Conservation (phyloP, 192 early-diverging fungal genomes). For the Coemansia sp. region DNA sequence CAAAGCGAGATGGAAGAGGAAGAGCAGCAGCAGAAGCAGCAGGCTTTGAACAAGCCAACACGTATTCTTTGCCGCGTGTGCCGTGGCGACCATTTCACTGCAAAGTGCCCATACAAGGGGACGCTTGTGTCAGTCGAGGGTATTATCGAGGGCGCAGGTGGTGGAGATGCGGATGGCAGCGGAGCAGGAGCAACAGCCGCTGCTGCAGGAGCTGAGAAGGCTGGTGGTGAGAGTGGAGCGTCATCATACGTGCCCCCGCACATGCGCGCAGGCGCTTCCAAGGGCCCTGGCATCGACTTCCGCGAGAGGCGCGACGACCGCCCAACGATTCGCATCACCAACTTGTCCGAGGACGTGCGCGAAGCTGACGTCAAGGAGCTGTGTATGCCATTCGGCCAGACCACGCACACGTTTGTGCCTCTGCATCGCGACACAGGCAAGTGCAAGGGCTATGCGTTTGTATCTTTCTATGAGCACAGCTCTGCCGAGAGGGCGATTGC, state of each 20-base stretch:
- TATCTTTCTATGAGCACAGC: constrained; percentile 79
- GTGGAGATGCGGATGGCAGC: neutral
- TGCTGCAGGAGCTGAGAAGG: constrained; percentile 36
- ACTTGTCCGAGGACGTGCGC: constrained; percentile 90
- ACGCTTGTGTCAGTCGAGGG: constrained; percentile 80
- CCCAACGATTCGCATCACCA: constrained; percentile 87
- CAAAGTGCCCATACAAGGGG: constrained; percentile 98
- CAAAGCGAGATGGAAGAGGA: constrained; percentile 65
- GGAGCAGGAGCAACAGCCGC: constrained; percentile 1
- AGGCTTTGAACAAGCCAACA: constrained; percentile 65
- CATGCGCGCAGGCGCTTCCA: constrained; percentile 64
- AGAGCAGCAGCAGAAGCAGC: constrained; percentile 58
- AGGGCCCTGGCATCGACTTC: constrained; percentile 24
- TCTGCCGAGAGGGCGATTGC: constrained; percentile 82
- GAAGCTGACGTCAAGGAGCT: constrained; percentile 90
- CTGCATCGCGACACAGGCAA: constrained; percentile 78
- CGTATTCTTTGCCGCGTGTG: constrained; percentile 94
- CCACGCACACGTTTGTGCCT: constrained; percentile 82
- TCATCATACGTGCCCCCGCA: constrained; percentile 86
- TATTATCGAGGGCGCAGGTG: constrained; percentile 29
- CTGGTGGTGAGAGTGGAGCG: constrained; percentile 7
- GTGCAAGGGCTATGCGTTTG: constrained; percentile 97
- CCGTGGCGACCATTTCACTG: constrained; percentile 94
- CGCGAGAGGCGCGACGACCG: constrained; percentile 65
- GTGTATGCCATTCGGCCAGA: constrained; percentile 81